Percentiles rank a stretch among this genome's conserved stretches.
These are phyloP conservation scores for Parachaetomium inaequale DNA, from an alignment of 495 filamentous ascomycete species.

Conservation along the genomic window DNA sequence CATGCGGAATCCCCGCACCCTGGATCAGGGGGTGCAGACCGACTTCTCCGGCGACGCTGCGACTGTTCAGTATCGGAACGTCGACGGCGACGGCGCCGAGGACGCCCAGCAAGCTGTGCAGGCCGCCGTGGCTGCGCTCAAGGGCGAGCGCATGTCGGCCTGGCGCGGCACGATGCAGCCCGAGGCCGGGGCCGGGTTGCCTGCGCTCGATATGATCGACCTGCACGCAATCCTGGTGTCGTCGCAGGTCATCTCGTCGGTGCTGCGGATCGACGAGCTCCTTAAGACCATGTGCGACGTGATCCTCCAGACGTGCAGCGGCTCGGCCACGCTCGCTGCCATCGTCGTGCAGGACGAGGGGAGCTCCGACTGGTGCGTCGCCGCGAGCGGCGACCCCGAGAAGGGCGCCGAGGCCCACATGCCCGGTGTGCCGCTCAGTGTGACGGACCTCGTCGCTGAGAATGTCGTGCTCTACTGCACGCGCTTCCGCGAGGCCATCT, in stretches of 20 bases:
- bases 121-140: slow-evolving; percentile 46
- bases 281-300: slow-evolving; percentile 87
- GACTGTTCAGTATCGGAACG: slow-evolving; percentile 49
- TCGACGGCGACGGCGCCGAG: slow-evolving; percentile 55
- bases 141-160: slow-evolving; percentile 60
- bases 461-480: slow-evolving; percentile 79
- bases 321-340: slow-evolving; percentile 69
- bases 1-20: slow-evolving; percentile 53
- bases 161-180: slow-evolving; percentile 54
- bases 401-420: slow-evolving; percentile 59
- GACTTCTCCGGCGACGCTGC: slow-evolving; percentile 59
- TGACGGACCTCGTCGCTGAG: slow-evolving; percentile 60
- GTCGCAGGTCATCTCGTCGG: slow-evolving; percentile 86
- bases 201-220: slow-evolving; percentile 76
- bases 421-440: slow-evolving; percentile 63
- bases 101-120: slow-evolving; percentile 51
- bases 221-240: slow-evolving; percentile 81
- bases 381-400: slow-evolving; percentile 69
- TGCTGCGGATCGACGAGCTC: slow-evolving; percentile 77
- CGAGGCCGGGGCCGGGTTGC: slow-evolving; percentile 49
- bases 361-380: slow-evolving; percentile 53
- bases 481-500: slow-evolving; percentile 78
- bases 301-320: slow-evolving; percentile 79
- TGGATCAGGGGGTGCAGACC: slow-evolving; percentile 75
- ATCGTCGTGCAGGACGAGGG: slow-evolving; percentile 53